phyloP scores from a whole-genome alignment of 2,329 filamentous ascomycete genomes.

The Ophiostoma ulmi region DNA sequence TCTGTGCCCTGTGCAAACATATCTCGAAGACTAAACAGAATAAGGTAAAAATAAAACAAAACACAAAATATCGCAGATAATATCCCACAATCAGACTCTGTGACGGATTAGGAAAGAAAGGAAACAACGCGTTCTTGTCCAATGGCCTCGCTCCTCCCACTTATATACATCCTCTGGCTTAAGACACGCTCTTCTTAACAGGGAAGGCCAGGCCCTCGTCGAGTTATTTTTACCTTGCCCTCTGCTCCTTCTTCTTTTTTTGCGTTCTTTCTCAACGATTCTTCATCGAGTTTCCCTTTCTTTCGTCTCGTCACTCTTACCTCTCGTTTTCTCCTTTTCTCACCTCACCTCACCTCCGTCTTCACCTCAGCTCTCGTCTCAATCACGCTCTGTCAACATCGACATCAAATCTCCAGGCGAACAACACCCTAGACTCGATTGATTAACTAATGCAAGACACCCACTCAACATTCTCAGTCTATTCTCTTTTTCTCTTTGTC shows the following conservation, averaged over 20 bases:
- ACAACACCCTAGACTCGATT: background rate
- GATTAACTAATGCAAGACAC: background rate
- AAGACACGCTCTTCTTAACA: background rate
- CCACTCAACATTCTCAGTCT: background rate
- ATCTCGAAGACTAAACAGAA: background rate
- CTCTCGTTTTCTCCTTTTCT: background rate
- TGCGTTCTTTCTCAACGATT: background rate
- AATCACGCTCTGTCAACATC: background rate
- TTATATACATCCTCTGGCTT: constrained; percentile 10
- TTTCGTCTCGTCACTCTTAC: background rate
- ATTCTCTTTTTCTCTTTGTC: constrained; percentile 5
- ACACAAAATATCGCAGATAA: background rate
- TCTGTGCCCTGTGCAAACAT: background rate
- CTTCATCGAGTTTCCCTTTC: background rate
- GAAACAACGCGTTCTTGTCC: constrained; percentile 21
- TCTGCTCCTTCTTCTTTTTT: background rate
- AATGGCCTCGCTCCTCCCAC: constrained; percentile 16
- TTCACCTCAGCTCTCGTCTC: background rate
- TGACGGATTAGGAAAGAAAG: constrained; percentile 3
- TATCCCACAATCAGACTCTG: constrained; percentile 2
- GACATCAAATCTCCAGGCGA: background rate
- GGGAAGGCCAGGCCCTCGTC: background rate
- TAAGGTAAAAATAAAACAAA: background rate
- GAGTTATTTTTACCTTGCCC: background rate
- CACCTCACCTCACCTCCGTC: background rate